phyloP scores from a whole-genome alignment of 805 yeast genomes.

The Candida manassasensis region DNA sequence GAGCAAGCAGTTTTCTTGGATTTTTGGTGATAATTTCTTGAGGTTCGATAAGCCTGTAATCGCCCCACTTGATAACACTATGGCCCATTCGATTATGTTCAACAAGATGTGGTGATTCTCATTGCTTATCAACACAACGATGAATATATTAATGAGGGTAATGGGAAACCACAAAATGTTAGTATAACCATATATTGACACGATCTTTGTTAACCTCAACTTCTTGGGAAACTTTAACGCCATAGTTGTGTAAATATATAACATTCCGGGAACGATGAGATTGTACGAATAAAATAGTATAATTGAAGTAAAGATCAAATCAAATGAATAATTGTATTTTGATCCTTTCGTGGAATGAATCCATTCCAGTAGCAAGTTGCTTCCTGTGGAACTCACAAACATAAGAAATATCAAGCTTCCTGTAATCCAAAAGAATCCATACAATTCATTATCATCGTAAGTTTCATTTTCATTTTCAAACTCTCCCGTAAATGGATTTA shows the following conservation, averaged over 20 bases:
- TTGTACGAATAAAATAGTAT: slow-evolving; percentile 75
- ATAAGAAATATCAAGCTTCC: slow-evolving; percentile 71
- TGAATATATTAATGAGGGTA: slow-evolving; percentile 53
- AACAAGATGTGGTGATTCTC: slow-evolving; percentile 31
- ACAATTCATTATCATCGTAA: slow-evolving; percentile 61
- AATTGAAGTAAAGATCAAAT: slow-evolving; percentile 62
- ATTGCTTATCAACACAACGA: slow-evolving; percentile 45
- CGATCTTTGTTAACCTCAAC: slow-evolving; percentile 52
- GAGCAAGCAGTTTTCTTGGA: slow-evolving; percentile 31
- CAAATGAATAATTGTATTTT: slow-evolving; percentile 55
- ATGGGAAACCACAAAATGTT: slow-evolving; percentile 84
- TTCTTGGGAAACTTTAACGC: slow-evolving; percentile 46
- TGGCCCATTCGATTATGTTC: slow-evolving; percentile 57
- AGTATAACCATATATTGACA: slow-evolving; percentile 82
- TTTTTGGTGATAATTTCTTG: slow-evolving; percentile 40
- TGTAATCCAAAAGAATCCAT: slow-evolving; percentile 89
- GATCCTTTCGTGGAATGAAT: slow-evolving; percentile 37
- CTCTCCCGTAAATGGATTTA: slow-evolving; percentile 46
- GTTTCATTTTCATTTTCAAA: slow-evolving; percentile 26
- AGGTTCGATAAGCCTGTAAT: slow-evolving; percentile 56
- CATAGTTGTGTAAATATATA: slow-evolving; percentile 51
- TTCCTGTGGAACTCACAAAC: slow-evolving; percentile 71
- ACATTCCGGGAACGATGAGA: slow-evolving; percentile 52
- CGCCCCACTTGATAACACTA: slow-evolving; percentile 55
- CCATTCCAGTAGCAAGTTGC: slow-evolving; percentile 58